Base-by-base conservation (phyloP, 2,329 filamentous ascomycete species). In the Triangularia verruculosa region DNA sequence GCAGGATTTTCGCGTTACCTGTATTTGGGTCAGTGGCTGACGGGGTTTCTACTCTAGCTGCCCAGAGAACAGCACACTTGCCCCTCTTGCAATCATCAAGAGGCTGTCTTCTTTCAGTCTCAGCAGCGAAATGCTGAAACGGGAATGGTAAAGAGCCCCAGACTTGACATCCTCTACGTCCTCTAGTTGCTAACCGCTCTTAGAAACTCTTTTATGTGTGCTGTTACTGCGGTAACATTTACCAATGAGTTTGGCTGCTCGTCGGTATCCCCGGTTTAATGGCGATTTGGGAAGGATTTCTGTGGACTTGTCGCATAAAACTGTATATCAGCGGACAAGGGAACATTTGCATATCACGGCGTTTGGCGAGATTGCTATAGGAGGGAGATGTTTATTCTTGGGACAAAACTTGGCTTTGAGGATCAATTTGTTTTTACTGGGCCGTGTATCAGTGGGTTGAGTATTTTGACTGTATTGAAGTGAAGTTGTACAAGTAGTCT, bases 51-150 rank as follows among this genome's bases (percentile, higher is more conserved):
- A 34, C 43, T 61, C 74, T 86, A 97, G 93, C 91, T 98, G 77
- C 95, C 95, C 68, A 89, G 93, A 73, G 89, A 92, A 72, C 91
- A 92, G 76, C 92, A 91, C 79, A 84, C 85, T 65, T 99, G 95
- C 80, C 92, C 93, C 59, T 85, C 83, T 70, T 99, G 96, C 82
- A 84, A 86, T 69, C 90, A 95, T 77, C 87, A 88, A 71, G 93
- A 98, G 79, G 93, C 93, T 54, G 96, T 99, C 65, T 99, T 97
- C 81, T 99, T 99, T 82, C 95, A 99, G 81, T 97, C 93, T 66
- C 95, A 99, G 76, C 93, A 98, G 81, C 90, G 95, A 78, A 97
- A 90, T 70, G 92, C 92, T 57, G 93, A 98, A 78, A 99, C 95
- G 53, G 95, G 95, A 80, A 99, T 99, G 95, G 95, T 98, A 79